These are phyloP conservation scores for Gardenia jasminoides DNA, from an alignment of 257 asterid genomes.

Conservation along the genomic window DNA sequence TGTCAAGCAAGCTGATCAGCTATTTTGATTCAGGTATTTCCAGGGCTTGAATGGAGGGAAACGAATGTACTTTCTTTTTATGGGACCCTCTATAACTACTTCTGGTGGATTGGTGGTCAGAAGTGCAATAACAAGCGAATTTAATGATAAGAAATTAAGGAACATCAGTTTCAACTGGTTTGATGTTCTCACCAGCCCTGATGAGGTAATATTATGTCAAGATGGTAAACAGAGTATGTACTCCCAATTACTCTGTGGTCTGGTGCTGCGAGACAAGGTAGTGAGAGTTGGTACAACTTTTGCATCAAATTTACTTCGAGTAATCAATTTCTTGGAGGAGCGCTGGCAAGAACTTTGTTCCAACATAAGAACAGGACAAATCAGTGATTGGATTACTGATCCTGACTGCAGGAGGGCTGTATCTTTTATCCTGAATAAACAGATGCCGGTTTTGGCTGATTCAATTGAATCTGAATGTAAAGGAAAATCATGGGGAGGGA, in stretches of 20 bases:
- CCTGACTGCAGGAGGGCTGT: not conserved
- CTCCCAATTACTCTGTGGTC: conserved; percentile 8
- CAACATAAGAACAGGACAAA: not conserved
- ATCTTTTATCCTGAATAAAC: not conserved
- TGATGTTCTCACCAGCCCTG: too few species aligned
- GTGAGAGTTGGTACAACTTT: not conserved
- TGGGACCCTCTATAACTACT: not conserved
- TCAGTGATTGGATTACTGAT: not conserved
- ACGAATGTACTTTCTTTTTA: not conserved
- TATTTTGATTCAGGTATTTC: not conserved
- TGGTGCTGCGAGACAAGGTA: not conserved
- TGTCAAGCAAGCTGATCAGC: not conserved
- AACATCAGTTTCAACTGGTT: not conserved
- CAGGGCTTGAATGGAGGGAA: conserved; percentile 4
- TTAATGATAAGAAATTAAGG: not conserved
- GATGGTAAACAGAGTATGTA: conserved; percentile 13
- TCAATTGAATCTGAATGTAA: not conserved
- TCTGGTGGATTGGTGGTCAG: conserved; percentile 1
- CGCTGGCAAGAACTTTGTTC: conserved; percentile 6
- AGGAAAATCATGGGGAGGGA: conserved; percentile 8
- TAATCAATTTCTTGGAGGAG: conserved; percentile 2
- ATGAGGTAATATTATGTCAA: not conserved
- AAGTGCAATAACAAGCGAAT: not conserved
- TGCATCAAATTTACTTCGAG: not conserved
- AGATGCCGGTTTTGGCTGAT: conserved; percentile 3